A percentile compares a stretch with the other conserved stretches of the same genome.
Evolutionary conservation across 2,329 filamentous ascomycete species (phyloP).

Genomic region (Fusarium sp.): DNA sequence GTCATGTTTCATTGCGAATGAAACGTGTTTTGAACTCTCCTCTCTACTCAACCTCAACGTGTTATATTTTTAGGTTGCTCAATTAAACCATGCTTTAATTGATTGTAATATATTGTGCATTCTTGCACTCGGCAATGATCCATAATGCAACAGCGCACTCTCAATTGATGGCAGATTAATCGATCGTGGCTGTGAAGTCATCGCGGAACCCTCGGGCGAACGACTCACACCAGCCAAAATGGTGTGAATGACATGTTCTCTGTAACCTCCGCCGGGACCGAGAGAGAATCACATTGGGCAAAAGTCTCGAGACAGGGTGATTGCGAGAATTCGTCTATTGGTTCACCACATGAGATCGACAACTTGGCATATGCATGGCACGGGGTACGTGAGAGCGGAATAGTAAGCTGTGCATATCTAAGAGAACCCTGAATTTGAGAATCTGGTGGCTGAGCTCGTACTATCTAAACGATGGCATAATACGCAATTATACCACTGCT

Average conservation of each 20-base stretch:
- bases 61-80: constrained; percentile 20
- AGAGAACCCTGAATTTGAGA: constrained; percentile 2
- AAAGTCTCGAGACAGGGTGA: constrained; percentile 7
- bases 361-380: constrained; percentile 14
- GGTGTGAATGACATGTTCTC: constrained; percentile 7
- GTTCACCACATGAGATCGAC: constrained; percentile 19
- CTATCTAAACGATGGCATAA: constrained; percentile 23
- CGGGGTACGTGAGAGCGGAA: neutral
- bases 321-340: constrained; percentile 37
- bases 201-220: constrained; percentile 22
- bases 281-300: constrained; percentile 6
- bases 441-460: constrained; percentile 11
- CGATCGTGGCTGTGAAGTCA: constrained; percentile 24
- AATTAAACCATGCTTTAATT: neutral
- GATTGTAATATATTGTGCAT: neutral
- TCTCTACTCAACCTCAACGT: neutral
- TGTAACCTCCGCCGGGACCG: constrained; percentile 12
- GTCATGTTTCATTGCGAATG: constrained; percentile 33
- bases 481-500: neutral
- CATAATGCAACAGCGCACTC: neutral
- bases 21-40: constrained; percentile 24
- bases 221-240: constrained; percentile 9
- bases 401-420: constrained; percentile 24
- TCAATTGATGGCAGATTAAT: neutral
- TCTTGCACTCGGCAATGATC: neutral